Evolutionary conservation across 2,329 filamentous ascomycete genomes (phyloP), one percentile per base, ranked within the genome.

Genomic region (Xylaria sp.): DNA sequence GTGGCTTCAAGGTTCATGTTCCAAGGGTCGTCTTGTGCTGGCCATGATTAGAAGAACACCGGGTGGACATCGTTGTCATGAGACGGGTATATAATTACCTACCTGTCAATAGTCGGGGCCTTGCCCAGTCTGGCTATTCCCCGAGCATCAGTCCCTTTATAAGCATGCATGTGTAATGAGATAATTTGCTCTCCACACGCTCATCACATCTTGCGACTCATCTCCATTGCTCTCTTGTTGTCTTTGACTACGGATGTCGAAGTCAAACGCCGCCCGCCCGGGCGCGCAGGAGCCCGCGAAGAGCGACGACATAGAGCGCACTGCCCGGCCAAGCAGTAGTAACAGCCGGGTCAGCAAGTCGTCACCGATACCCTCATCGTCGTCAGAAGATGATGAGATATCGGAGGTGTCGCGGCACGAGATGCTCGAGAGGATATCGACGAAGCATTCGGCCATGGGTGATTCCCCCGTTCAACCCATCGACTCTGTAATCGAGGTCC

Each of bases 401-500:
- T 6, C 50, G 11, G 57, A 62, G 8, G 50, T 44, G 19, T 52
- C 51, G 11, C 60, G 59, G 44, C 60, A 58, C 34, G 61, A 66
- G 6, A 47, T 44, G 4, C 66, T 73, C 13, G 70, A 70, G 1
- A 64, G 70, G 16, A 69, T 62, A 61, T 65, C 70, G 16, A 73
- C 71, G 3, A 65, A 65, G 54, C 70, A 72, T 30, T 72, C 71
- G 1, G 61, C 70, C 35, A 65, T 69, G 4, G 68, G 68, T 18
- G 71, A 73, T 48, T 67, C 68, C 18, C 68, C 69, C 18, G 66
- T 72, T 2, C 68, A 72, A 47, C 65, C 67, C n/a, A 65, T 67
- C 18, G 62, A 61, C 58, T 72, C 71, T 7, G 59, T 71, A 5
- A 51, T 73, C 44, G 75, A 79, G 60, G 67, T 79, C 34, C 76